Base-by-base conservation (phyloP, 257 asterid genomes). In the Rauvolfia tetraphylla region DNA sequence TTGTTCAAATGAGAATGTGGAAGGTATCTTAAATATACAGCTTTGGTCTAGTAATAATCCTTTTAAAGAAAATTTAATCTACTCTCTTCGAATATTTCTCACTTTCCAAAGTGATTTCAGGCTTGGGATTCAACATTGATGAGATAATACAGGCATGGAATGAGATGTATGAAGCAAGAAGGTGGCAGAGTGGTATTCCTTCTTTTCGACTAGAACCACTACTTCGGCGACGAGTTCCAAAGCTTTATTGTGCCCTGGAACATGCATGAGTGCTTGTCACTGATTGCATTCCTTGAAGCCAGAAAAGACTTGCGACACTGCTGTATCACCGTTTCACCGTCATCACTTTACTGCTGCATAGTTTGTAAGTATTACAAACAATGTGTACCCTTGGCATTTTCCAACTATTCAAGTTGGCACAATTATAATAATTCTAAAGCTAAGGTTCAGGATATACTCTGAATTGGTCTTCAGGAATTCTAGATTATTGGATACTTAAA, bases 81-180 rank as follows among this genome's bases (percentile, higher is more conserved):
- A 29, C 36, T 27, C 23, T 59, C 22, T 53, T 72, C 54, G 4
- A 36, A 61, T 56, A 36, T 57, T 11, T 81, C 59, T 86, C 78
- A 87, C 70, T 18, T 18, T 23, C 63, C 70, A 8, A 73, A 58
- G 17, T 74, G 42, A 49, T 86, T 88, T 73, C 85, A 91, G 97
- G 97, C 41, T 81, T 88, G 74, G 95, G 98, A 75, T 91, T 91
- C 87, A 89, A 93, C 78, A 89, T 91, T 75, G 91, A 91, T 31
- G 96, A 91, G 88, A 88, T 93, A 79, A 94, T 89, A 73, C 96
- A 89, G 84, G 98, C 96, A 39, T 89, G 97, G 98, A 91, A 88
- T 44, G 97, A 91, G 85, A 91, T 91, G 98, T 86, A 89, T 74
- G 97, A 91, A 80, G 98, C 98, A 41, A 88, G 84, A 79, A 88